Conservation (phyloP, 1,139 yeast species). For the Candida glucosophila region DNA sequence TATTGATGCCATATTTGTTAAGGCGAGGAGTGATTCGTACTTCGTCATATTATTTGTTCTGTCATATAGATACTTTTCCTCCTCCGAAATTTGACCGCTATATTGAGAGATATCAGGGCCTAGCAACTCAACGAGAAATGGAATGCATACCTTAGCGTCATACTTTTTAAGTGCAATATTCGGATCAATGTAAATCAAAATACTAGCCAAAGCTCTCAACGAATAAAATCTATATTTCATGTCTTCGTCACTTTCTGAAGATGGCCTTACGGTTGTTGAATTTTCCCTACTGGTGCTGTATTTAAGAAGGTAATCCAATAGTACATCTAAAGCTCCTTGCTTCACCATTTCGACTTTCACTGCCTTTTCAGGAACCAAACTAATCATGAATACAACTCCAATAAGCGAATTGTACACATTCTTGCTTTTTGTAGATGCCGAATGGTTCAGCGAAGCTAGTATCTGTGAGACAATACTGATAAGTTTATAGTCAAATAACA, state of each 20-base stretch:
- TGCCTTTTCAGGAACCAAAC: constrained; percentile 16
- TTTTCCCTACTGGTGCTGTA: constrained; percentile 14
- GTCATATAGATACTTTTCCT: constrained; percentile 13
- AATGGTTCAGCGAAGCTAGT: constrained; percentile 9
- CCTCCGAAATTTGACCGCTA: constrained; percentile 1
- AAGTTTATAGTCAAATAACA: constrained; percentile 19
- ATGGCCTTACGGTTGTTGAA: constrained; percentile 11
- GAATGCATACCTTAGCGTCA: constrained; percentile 32
- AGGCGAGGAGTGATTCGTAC: constrained; percentile 37
- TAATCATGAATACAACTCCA: constrained; percentile 16
- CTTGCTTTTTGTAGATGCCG: constrained; percentile 6
- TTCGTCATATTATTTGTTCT: constrained; percentile 26
- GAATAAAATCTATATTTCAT: constrained; percentile 20
- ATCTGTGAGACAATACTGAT: constrained; percentile 18
- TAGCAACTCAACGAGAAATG: constrained; percentile 40
- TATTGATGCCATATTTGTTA: constrained; percentile 36
- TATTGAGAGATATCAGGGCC: constrained; percentile 23
- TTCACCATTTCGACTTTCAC: constrained; percentile 31
- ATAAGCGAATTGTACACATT: constrained; percentile 12
- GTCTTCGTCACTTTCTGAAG: constrained; percentile 5
- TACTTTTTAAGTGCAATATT: constrained; percentile 29
- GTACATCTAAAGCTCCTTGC: constrained; percentile 36
- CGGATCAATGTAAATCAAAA: constrained; percentile 37
- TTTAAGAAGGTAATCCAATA: constrained; percentile 28
- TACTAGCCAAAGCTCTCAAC: constrained; percentile 30